These are phyloP conservation scores for Jimgerdemannia flammicorona DNA, from an alignment of 192 early-diverging fungal genomes.

Conservation along the genomic window DNA sequence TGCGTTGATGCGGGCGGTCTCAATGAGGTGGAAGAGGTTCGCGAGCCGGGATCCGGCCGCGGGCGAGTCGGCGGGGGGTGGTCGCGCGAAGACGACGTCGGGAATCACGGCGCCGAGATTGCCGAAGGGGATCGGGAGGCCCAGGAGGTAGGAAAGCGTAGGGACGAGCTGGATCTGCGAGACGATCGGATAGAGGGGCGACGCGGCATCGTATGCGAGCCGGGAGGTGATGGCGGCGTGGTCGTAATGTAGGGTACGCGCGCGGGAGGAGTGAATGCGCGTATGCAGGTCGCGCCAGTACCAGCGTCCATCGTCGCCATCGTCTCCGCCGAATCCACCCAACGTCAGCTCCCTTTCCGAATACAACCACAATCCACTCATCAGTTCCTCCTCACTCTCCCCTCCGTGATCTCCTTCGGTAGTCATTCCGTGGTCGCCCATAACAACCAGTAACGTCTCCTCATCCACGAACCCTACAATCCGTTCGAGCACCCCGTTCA, in stretches of 20 bases:
- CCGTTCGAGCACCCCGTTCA: constrained; percentile 72
- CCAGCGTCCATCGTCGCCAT: neutral
- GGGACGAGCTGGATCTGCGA: constrained; percentile 92
- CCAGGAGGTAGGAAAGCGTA: constrained; percentile 74
- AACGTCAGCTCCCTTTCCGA: constrained; percentile 48
- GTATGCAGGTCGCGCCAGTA: constrained; percentile 11
- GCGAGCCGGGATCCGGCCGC: constrained; percentile 21
- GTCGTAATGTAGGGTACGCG: constrained; percentile 15
- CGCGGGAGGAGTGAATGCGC: constrained; percentile 16
- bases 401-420: constrained; percentile 95
- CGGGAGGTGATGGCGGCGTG: constrained; percentile 5
- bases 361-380: constrained; percentile 84
- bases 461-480: constrained; percentile 65
- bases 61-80: neutral
- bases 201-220: constrained; percentile 21
- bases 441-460: constrained; percentile 80
- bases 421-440: constrained; percentile 99
- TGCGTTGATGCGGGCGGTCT: constrained; percentile 54
- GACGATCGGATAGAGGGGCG: constrained; percentile 43
- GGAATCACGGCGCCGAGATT: constrained; percentile 89
- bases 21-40: constrained; percentile 46
- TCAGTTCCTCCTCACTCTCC: constrained; percentile 86
- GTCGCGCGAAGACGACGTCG: constrained; percentile 63
- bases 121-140: constrained; percentile 89
- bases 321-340: neutral